Evolutionary conservation across 2,329 filamentous ascomycete species (phyloP).

Genomic region (Balansia obtecta): DNA sequence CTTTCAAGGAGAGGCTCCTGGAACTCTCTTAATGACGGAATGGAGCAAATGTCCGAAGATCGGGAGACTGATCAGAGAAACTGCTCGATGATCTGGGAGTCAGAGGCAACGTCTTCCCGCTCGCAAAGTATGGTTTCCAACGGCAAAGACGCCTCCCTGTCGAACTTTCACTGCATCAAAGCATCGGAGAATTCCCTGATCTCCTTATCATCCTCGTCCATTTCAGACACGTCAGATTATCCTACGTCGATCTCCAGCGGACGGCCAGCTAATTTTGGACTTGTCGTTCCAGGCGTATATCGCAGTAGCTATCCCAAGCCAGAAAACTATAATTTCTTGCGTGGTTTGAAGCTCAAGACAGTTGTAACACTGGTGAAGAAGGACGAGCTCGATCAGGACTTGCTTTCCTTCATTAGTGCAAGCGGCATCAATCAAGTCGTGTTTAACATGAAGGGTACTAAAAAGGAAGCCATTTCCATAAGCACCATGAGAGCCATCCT

Average conservation of each 20-base stretch:
- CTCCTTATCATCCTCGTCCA: not conserved
- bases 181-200: not conserved
- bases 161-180: not conserved
- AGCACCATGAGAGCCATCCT: constrained; percentile 60
- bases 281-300: constrained; percentile 63
- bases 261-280: constrained; percentile 60
- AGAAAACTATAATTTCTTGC: constrained; percentile 59
- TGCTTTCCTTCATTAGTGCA: constrained; percentile 47
- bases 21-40: constrained; percentile 17
- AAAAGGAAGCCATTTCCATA: constrained; percentile 59
- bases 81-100: constrained; percentile 8
- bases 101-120: not conserved
- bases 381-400: constrained; percentile 39
- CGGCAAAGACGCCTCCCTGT: constrained; percentile 9
- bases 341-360: constrained; percentile 58
- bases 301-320: constrained; percentile 68
- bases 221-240: constrained; percentile 8
- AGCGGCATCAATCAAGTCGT: constrained; percentile 61
- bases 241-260: constrained; percentile 15
- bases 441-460: constrained; percentile 78
- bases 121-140: constrained; percentile 2
- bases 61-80: constrained; percentile 13
- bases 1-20: constrained; percentile 18
- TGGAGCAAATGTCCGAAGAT: constrained; percentile 11
- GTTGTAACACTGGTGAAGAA: constrained; percentile 60